These are phyloP conservation scores for Apiotrichum siamense DNA, from an alignment of 1,284 basidiomycete genomes.

Conservation along the genomic window DNA sequence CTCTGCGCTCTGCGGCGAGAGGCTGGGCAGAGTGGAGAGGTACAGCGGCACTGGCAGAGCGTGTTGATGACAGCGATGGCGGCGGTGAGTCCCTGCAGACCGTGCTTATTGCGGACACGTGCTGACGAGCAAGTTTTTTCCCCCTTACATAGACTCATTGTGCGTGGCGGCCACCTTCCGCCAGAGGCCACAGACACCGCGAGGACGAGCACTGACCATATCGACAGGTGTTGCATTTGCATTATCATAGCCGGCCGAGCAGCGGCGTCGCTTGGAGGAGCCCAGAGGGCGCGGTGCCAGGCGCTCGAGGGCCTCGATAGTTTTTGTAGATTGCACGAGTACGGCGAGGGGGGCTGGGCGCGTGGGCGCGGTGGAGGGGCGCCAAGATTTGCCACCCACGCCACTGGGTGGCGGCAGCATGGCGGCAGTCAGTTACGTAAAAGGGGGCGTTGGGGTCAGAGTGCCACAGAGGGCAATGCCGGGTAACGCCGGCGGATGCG, in stretches of 20 bases:
- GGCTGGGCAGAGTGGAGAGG: neutral
- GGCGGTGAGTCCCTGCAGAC: constrained; percentile 8
- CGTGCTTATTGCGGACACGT: neutral
- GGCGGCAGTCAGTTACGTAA: too few relatives aligned
- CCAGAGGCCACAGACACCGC: too few relatives aligned
- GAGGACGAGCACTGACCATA: constrained; percentile 4
- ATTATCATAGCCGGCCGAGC: constrained; percentile 1
- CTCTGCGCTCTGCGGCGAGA: neutral
- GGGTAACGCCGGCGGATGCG: too few relatives aligned
- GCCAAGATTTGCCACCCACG: neutral
- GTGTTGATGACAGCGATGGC: neutral
- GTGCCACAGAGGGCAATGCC: too few relatives aligned
- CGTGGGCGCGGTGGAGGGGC: too few relatives aligned
- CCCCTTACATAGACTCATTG: constrained; percentile 19
- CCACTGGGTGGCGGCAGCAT: too few relatives aligned
- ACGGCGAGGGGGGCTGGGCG: too few relatives aligned
- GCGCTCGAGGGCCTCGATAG: too few relatives aligned
- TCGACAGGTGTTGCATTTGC: constrained; percentile 20
- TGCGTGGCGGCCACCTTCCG: constrained; percentile 10
- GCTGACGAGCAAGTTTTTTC: constrained; percentile 11
- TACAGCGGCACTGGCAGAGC: neutral
- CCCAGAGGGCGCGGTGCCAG: neutral
- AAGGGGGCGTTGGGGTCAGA: too few relatives aligned
- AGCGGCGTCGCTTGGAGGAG: too few relatives aligned
- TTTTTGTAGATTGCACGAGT: too few relatives aligned